Evolutionary conservation across 805 yeast species (phyloP).

Genomic region (Saccharomycopsis malanga): DNA sequence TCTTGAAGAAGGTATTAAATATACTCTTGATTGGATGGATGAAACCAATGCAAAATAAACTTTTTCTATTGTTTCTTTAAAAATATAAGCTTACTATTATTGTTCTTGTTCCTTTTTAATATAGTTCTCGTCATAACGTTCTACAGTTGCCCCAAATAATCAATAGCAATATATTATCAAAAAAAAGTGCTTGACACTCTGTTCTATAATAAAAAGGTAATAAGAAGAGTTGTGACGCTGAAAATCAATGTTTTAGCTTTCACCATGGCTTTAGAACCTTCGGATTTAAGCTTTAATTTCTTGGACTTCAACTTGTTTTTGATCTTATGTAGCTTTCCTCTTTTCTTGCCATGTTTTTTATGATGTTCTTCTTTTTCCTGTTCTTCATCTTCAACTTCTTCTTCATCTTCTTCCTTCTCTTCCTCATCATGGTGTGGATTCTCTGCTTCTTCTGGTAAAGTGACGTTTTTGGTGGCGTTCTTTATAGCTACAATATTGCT

Average conservation of each 20-base stretch:
- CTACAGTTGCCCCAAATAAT: too few species aligned
- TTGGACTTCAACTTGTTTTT: neutral
- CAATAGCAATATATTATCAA: neutral
- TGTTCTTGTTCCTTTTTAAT: too few species aligned
- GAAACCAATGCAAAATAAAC: slow-evolving; percentile 34
- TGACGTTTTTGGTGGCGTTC: too few species aligned
- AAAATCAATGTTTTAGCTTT: too few species aligned
- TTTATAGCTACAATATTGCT: too few species aligned
- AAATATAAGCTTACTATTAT: too few species aligned
- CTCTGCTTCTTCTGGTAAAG: too few species aligned
- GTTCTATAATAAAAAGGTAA: neutral
- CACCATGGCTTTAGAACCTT: neutral
- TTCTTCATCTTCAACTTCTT: neutral
- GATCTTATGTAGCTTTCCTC: neutral
- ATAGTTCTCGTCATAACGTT: too few species aligned
- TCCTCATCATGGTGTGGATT: neutral
- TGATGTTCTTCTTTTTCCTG: neutral
- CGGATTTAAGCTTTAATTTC: slow-evolving; percentile 11
- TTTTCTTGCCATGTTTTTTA: neutral
- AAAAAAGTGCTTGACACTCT: neutral
- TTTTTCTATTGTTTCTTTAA: too few species aligned
- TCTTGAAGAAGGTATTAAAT: slow-evolving; percentile 70
- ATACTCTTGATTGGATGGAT: slow-evolving; percentile 84
- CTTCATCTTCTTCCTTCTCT: neutral
- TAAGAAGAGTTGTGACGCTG: too few species aligned